Conservation (phyloP, 495 filamentous ascomycete species). For the Trichoderma asperelloides region DNA sequence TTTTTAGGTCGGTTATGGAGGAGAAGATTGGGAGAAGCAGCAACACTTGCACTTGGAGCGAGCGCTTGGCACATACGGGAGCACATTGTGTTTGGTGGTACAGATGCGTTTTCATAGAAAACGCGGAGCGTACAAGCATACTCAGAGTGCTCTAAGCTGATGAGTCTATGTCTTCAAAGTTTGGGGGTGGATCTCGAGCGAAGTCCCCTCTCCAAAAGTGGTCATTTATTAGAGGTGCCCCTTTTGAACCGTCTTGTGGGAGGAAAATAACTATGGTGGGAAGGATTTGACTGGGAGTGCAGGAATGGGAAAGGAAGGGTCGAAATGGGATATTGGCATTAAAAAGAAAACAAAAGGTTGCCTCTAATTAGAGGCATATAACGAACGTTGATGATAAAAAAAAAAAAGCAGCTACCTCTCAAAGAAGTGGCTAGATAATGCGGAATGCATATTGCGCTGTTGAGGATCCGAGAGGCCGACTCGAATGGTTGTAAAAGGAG, state of each 20-base stretch:
- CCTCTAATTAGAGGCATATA: not conserved
- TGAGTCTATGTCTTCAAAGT: not conserved
- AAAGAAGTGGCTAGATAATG: not conserved
- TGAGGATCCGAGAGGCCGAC: not conserved
- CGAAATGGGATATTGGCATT: not conserved
- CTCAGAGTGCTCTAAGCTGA: not conserved
- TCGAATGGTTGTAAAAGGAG: not conserved
- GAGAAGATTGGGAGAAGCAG: not conserved
- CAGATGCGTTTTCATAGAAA: not conserved
- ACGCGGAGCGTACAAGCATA: not conserved
- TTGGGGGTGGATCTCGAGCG: not conserved
- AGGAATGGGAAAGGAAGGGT: not conserved
- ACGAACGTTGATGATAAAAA: not conserved
- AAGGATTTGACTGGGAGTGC: not conserved
- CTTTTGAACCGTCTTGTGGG: not conserved
- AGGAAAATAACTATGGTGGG: not conserved
- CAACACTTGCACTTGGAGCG: not conserved
- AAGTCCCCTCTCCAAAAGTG: not conserved
- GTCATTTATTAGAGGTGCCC: not conserved
- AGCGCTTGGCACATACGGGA: not conserved
- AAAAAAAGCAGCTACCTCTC: not conserved
- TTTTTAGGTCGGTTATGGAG: not conserved
- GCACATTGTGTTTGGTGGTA: not conserved
- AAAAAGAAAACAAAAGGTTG: not conserved
- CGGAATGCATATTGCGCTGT: slow-evolving; percentile 4